These are phyloP conservation scores for Przewalskia tangutica DNA, from an alignment of 257 asterid species.

Conservation along the genomic window DNA sequence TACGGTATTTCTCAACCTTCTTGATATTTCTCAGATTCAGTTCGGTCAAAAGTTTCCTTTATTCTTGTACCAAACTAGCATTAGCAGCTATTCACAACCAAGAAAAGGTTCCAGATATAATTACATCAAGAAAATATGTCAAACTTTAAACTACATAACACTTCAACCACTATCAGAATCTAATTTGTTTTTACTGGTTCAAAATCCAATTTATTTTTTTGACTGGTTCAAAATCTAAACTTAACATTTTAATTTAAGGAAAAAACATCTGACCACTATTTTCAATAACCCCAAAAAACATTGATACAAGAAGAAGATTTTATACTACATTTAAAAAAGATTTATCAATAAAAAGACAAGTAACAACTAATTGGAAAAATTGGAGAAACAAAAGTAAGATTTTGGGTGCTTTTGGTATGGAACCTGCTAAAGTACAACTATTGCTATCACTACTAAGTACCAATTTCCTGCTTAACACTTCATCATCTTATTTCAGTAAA, in stretches of 20 bases:
- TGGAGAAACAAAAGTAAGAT: not conserved
- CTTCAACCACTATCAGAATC: not conserved
- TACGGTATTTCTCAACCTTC: not conserved
- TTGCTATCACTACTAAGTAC: not conserved
- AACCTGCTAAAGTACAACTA: not conserved
- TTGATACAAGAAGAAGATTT: not conserved
- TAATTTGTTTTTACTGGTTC: no score
- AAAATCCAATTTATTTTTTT: no score
- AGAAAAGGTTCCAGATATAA: not conserved
- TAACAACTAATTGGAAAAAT: not conserved
- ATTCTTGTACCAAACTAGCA: not conserved
- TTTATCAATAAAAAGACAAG: not conserved
- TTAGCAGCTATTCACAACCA: not conserved
- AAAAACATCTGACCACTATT: not conserved
- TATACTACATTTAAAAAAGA: not conserved
- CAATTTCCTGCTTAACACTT: not conserved
- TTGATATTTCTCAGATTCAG: not conserved
- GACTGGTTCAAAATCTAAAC: not conserved
- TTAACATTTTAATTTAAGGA: not conserved
- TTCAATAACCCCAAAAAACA: not conserved
- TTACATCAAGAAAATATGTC: not conserved
- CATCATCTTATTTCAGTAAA: no score
- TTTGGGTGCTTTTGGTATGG: not conserved
- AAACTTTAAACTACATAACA: not conserved
- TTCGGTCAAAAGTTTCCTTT: not conserved